Evolutionary conservation across 2,329 filamentous ascomycete species (phyloP).

Genomic region (Paraconiothyrium brasiliense): DNA sequence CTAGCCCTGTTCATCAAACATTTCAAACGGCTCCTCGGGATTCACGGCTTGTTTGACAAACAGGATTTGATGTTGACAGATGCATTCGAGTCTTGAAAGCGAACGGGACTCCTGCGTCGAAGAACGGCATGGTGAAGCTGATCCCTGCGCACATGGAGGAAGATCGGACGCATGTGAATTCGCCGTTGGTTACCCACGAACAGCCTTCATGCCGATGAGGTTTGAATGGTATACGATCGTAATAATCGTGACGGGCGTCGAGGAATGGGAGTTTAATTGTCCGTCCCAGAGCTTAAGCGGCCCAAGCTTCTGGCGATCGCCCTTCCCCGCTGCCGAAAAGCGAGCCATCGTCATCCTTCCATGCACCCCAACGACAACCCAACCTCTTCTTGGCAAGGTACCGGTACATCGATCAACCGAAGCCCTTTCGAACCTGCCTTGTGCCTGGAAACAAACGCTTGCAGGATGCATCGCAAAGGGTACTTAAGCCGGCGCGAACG

Average conservation of each 20-base stretch:
- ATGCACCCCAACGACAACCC: conserved; percentile 12
- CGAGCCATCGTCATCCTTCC: conserved; percentile 4
- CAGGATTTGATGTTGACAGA: too few relatives aligned
- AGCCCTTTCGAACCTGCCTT: not conserved
- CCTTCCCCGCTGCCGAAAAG: conserved; percentile 1
- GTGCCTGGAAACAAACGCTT: not conserved
- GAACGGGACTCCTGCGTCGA: too few relatives aligned
- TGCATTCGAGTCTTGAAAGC: too few relatives aligned
- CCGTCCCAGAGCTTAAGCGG: conserved; percentile 1
- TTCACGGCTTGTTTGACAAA: too few relatives aligned
- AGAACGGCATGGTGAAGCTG: too few relatives aligned
- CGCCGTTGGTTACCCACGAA: too few relatives aligned
- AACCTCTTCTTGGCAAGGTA: conserved; percentile 12
- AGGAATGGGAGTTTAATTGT: conserved; percentile 2
- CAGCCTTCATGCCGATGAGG: too few relatives aligned
- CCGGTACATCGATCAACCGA: conserved; percentile 19
- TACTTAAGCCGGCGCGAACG: conserved; percentile 14
- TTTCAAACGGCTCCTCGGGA: too few relatives aligned
- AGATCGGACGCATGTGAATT: too few relatives aligned
- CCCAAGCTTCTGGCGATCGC: conserved; percentile 2
- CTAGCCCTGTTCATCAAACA: too few relatives aligned
- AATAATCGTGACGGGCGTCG: not conserved
- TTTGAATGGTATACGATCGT: too few relatives aligned
- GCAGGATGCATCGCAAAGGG: conserved; percentile 4
- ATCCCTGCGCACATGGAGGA: too few relatives aligned